Conservation (phyloP, 805 yeast genomes). For the Deakozyma indianensis region DNA sequence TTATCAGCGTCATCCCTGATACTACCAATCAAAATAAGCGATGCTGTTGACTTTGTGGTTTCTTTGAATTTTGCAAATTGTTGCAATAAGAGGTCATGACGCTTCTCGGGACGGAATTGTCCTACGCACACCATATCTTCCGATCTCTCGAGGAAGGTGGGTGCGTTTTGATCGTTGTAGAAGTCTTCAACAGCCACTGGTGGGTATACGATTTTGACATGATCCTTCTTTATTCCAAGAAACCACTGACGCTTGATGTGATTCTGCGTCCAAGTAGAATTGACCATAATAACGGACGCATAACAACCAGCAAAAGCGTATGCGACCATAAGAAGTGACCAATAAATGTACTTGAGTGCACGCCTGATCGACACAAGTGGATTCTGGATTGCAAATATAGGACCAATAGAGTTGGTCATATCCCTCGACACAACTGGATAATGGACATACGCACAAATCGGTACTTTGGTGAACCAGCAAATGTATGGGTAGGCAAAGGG, state of each 20-base stretch:
- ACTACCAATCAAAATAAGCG: constrained; percentile 65
- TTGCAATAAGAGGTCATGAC: constrained; percentile 57
- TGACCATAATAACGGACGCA: constrained; percentile 53
- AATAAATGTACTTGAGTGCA: constrained; percentile 41
- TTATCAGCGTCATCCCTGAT: constrained; percentile 61
- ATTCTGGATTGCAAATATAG: constrained; percentile 7
- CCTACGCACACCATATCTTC: constrained; percentile 49
- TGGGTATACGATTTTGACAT: constrained; percentile 53
- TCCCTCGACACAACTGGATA: constrained; percentile 84
- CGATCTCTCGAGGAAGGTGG: constrained; percentile 10
- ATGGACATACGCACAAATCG: constrained; percentile 82
- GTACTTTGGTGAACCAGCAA: constrained; percentile 41
- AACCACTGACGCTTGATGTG: constrained; percentile 61
- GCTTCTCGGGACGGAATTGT: constrained; percentile 90
- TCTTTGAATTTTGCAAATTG: constrained; percentile 43
- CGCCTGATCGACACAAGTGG: constrained; percentile 10
- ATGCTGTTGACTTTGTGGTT: constrained; percentile 22
- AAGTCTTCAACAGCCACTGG: constrained; percentile 69
- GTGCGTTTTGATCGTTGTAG: constrained; percentile 13
- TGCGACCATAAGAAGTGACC: constrained; percentile 49
- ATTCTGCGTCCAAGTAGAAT: constrained; percentile 83
- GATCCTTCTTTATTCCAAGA: constrained; percentile 23
- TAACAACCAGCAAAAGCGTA: constrained; percentile 57
- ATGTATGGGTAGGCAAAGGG: constrained; percentile 75
- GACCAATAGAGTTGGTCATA: constrained; percentile 52